Base-by-base conservation (phyloP, 2,329 filamentous ascomycete genomes). In the Acephala macrosclerotiorum region DNA sequence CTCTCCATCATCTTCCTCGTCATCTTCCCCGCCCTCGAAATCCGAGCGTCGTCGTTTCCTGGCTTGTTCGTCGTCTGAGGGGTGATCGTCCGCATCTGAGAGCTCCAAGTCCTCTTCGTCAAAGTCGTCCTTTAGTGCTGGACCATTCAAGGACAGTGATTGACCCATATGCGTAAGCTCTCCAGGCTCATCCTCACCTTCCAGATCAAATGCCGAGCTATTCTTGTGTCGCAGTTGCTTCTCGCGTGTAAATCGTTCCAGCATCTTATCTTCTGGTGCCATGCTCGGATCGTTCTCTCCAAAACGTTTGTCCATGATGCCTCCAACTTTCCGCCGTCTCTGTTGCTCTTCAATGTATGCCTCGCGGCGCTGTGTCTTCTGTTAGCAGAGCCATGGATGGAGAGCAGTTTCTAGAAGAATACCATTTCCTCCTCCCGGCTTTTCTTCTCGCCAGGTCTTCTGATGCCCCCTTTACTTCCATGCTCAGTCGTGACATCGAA, bases 201-300 rank as follows among this genome's bases (percentile, higher is more conserved):
- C 96, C 9, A 99, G 83, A 76, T 99, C 94, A 79, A 99, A 99
- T 72, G 96, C 82, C 33, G 90, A 90, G 58, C 84, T 89, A 74
- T 91, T 93, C 77, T 91, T 93, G 81, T 92, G 88, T 69, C 86
- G 87, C 72, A 86, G 85, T 80, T 94, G 90, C 78, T 96, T 96
- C 80, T 97, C 96, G 74, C 89, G 84, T 53, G 95, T 92, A 76
- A 97, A 99, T 75, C 96, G 87, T 79, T 97, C 92, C 71, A 96
- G 86, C 81, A 96, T 96, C 77, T 91, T 92, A 75, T 98, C 93
- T 76, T 99, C 96, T 1, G 94, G 90, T 2, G 93, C 93, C 93
- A 99, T 95, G 14, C 89, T 91, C 12, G 94, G 92, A 77, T 99
- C 94, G 75, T 96, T 92, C 82, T 99, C 96, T 79, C 96, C 96